phyloP scores from a whole-genome alignment of 768 basidiomycete species.

The Pluteus cervinus region DNA sequence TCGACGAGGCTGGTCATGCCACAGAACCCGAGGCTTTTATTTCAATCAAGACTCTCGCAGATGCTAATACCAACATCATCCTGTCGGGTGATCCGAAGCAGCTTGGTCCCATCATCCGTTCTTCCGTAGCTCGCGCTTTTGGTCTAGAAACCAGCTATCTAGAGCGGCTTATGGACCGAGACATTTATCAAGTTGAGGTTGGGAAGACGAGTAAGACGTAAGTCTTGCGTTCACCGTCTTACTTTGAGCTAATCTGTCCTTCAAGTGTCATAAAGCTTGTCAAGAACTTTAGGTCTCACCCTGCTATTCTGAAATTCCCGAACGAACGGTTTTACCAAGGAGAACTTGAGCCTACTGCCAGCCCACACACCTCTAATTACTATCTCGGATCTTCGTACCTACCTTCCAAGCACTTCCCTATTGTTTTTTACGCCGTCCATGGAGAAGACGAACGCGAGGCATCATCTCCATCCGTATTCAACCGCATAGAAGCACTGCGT shows the following conservation, averaged over 20 bases:
- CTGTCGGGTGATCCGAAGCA: conserved; percentile 70
- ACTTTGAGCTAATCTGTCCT: conserved; percentile 3
- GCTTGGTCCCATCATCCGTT: conserved; percentile 63
- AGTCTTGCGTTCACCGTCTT: conserved; percentile 5
- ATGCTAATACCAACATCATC: conserved; percentile 46
- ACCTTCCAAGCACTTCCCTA: conserved; percentile 43
- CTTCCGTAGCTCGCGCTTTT: conserved; percentile 45
- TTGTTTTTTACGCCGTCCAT: conserved; percentile 54
- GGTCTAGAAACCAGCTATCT: conserved; percentile 57
- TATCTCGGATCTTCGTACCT: conserved; percentile 35
- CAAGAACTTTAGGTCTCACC: conserved; percentile 64
- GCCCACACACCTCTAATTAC: conserved; percentile 30
- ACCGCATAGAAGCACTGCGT: conserved; percentile 50
- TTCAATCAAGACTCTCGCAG: conserved; percentile 54
- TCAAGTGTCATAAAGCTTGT: conserved; percentile 54
- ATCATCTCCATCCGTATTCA: conserved; percentile 68
- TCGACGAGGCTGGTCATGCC: conserved; percentile 71
- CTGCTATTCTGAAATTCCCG: conserved; percentile 53
- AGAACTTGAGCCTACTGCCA: conserved; percentile 44
- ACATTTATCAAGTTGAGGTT: conserved; percentile 29
- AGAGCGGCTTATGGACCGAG: conserved; percentile 50
- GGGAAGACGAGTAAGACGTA: conserved; percentile 24
- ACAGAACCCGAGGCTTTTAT: conserved; percentile 65
- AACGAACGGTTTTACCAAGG: conserved; percentile 54
- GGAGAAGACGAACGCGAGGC: conserved; percentile 66